Evolutionary conservation across 768 basidiomycete species (phyloP).

Genomic region (Mycena amicta): DNA sequence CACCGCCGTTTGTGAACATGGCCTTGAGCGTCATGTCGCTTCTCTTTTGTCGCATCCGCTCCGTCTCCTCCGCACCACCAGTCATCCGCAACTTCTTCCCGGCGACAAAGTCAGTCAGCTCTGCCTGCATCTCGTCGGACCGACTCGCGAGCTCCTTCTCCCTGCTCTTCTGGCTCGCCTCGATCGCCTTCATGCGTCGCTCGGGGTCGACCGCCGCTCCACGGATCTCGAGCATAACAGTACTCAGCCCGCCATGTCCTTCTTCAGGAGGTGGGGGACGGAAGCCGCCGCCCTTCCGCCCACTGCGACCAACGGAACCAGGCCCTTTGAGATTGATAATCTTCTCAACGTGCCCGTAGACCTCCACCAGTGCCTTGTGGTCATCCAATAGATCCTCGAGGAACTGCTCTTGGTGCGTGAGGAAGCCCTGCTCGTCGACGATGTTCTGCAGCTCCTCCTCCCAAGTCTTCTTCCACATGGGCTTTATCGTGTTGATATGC

Average conservation of each 20-base stretch:
- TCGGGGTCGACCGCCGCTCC: slow-evolving; percentile 82
- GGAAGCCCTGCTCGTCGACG: slow-evolving; percentile 94
- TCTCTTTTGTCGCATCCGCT: slow-evolving; percentile 82
- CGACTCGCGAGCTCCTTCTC: slow-evolving; percentile 72
- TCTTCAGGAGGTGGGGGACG: slow-evolving; percentile 68
- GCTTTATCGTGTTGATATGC: slow-evolving; percentile 87
- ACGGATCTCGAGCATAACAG: slow-evolving; percentile 89
- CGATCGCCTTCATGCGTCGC: slow-evolving; percentile 88
- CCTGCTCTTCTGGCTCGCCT: slow-evolving; percentile 78
- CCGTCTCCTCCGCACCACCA: slow-evolving; percentile 89
- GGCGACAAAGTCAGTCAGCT: slow-evolving; percentile 83
- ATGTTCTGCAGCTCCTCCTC: slow-evolving; percentile 94
- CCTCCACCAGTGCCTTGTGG: slow-evolving; percentile 82
- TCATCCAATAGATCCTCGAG: slow-evolving; percentile 88
- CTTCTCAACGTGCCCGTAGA: slow-evolving; percentile 90
- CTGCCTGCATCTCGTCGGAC: slow-evolving; percentile 83
- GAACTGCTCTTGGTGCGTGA: slow-evolving; percentile 91
- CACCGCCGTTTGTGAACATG: slow-evolving; percentile 66
- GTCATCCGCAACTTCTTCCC: slow-evolving; percentile 93
- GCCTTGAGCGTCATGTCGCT: slow-evolving; percentile 86
- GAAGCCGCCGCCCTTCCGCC: slow-evolving; percentile 55
- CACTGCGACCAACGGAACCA: slow-evolving; percentile 40
- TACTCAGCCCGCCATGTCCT: slow-evolving; percentile 64
- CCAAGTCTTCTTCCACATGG: slow-evolving; percentile 99
- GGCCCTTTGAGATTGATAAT: slow-evolving; percentile 72